These are phyloP conservation scores for Clathrospora elynae DNA, from an alignment of 2,329 filamentous ascomycete genomes.

Conservation along the genomic window DNA sequence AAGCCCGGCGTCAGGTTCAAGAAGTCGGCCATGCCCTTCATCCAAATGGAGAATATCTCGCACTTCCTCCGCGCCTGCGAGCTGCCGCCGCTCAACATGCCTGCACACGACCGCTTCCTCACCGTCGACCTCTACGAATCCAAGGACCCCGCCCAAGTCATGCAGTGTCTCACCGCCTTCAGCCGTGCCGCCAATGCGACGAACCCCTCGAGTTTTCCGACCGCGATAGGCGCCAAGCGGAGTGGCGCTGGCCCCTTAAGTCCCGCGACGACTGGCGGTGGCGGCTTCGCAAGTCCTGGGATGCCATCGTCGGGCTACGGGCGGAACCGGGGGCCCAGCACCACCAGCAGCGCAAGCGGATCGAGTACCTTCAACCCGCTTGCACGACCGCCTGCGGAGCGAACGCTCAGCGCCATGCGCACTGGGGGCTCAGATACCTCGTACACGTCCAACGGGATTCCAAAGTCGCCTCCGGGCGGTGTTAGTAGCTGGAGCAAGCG, in stretches of 20 bases:
- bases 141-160: conserved; percentile 93
- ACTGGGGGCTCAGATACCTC: conserved; percentile 64
- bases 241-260: conserved; percentile 54
- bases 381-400: conserved; percentile 39
- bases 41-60: conserved; percentile 99
- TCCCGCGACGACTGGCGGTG: conserved; percentile 40
- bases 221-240: conserved; percentile 74
- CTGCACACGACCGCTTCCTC: conserved; percentile 92
- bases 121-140: conserved; percentile 95
- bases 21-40: conserved; percentile 91
- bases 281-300: conserved; percentile 27
- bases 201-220: conserved; percentile 75
- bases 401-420: conserved; percentile 53
- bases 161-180: conserved; percentile 91
- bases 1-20: conserved; percentile 87
- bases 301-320: conserved; percentile 39
- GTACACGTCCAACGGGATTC: conserved; percentile 55
- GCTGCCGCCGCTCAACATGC: conserved; percentile 80
- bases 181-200: conserved; percentile 80
- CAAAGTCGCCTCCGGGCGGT: conserved; percentile 55
- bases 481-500: conserved; percentile 91
- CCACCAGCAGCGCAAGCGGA: conserved; percentile 44
- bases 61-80: conserved; percentile 92
- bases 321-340: conserved; percentile 55
- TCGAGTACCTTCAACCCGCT: conserved; percentile 55